Conservation (phyloP, 2,329 filamentous ascomycete genomes). For the Coniochaeta hoffmannii region DNA sequence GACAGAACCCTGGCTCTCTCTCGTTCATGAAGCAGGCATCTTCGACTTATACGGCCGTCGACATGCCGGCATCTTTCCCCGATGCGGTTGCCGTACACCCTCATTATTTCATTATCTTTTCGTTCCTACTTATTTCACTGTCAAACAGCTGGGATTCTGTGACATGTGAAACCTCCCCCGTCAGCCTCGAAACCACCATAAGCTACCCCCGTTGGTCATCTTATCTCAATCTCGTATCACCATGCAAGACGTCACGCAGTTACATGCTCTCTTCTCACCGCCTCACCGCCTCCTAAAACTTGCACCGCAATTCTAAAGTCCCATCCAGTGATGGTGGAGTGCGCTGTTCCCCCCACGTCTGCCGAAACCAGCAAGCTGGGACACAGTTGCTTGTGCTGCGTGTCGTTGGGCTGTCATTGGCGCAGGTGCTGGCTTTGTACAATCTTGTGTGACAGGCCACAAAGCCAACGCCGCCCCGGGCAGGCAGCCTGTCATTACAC, state of each 20-base stretch:
- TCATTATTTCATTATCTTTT: not conserved
- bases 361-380: not conserved
- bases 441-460: not conserved
- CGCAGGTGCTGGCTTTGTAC: not conserved
- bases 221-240: not conserved
- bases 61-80: not conserved
- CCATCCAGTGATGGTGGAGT: not conserved
- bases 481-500: slow-evolving; percentile 1
- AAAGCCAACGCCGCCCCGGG: not conserved
- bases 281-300: slow-evolving; percentile 4
- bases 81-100: not conserved
- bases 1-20: not conserved
- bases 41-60: not conserved
- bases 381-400: not conserved
- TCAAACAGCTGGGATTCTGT: not conserved
- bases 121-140: not conserved
- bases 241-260: not conserved
- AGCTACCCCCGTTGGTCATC: not conserved
- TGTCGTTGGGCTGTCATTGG: not conserved
- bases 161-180: not conserved
- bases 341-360: not conserved
- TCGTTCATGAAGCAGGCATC: not conserved
- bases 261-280: not conserved
- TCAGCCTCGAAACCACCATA: not conserved
- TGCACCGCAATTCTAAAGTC: not conserved